Conservation (phyloP, 116 monocot species). For the Phalaenopsis hybrid region DNA sequence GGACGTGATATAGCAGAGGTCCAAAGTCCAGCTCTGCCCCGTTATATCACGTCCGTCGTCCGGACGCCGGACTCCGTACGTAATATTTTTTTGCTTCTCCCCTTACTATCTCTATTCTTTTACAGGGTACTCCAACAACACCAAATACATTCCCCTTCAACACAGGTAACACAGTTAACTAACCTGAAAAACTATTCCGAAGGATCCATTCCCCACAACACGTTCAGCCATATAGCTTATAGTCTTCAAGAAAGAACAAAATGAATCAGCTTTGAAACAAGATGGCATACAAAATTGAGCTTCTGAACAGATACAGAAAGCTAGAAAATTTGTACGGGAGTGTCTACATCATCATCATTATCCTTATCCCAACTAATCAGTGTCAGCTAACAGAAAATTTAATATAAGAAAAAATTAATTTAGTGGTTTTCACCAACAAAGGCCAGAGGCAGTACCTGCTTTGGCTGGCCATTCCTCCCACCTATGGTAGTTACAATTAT, state of each 20-base stretch:
- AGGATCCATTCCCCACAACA: conserved; percentile 79
- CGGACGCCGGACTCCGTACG: too few species aligned
- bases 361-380: too few species aligned
- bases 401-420: too few species aligned
- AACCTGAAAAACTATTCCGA: conserved; percentile 94
- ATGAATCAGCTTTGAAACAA: background rate
- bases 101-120: background rate
- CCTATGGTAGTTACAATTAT: conserved; percentile 90
- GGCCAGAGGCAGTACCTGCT: conserved; percentile 40
- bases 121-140: background rate
- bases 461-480: conserved; percentile 86
- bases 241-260: conserved; percentile 39
- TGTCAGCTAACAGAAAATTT: too few species aligned
- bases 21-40: too few species aligned
- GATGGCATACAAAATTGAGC: background rate
- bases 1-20: too few species aligned
- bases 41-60: too few species aligned
- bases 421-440: too few species aligned
- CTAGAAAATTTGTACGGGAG: too few species aligned
- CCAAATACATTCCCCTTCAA: background rate
- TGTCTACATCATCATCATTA: too few species aligned
- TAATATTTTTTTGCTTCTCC: background rate
- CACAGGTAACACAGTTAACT: background rate
- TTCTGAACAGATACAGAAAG: background rate
- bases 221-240: conserved; percentile 96